Evolutionary conservation across 352 stramenopile genomes (phyloP), one percentile per base, ranked within the genome.

Genomic region (Phytophthora capsici): DNA sequence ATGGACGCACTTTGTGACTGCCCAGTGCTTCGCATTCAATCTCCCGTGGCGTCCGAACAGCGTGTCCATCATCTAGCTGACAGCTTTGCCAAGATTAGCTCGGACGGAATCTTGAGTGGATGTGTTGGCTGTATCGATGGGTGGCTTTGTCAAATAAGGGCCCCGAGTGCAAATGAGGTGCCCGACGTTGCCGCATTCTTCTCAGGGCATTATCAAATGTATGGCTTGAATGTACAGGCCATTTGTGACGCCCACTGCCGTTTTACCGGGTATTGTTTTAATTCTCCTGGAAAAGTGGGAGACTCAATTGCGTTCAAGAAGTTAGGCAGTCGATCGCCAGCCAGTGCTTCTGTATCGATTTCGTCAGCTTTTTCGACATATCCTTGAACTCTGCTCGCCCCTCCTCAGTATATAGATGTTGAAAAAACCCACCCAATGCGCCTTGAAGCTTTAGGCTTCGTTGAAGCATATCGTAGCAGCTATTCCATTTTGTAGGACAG

Each of bases 41-140:
- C 30, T 8, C 30, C 43, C 0, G 50, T 20, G 0, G 30, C 58
- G 8, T 66, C 49, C 5, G 0, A 1, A 2, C 6, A 54, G 28
- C 47, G 20, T 12, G 48, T 47, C 14, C 5, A 43, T 6, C 10
- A 66, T 13, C 1, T 47, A 17, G 38, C 28, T 17, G 38, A 54
- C 12, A 14, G 13, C 4, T 66, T 66, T 17, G 14, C 25, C 2
- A 28, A 1, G 0, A 58, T 66, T 17, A 58, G 48, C 14, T 41
- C 2, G 16, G 41, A 59, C 25, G 20, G 8, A 0, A 66, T 66
- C 49, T 58, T 58, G 40, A 66, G 37, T 14, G 38, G 47, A 5
- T 66, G 58, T 10, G 49, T 66, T 4, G 58, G 58, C 1, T 59
- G 48, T 20, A 17, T 60, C 5, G 58, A 66, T 14, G 58, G 58